Evolutionary conservation across 495 filamentous ascomycete genomes (phyloP), one percentile per base, ranked within the genome.

Genomic region (Filosporella fistucella): DNA sequence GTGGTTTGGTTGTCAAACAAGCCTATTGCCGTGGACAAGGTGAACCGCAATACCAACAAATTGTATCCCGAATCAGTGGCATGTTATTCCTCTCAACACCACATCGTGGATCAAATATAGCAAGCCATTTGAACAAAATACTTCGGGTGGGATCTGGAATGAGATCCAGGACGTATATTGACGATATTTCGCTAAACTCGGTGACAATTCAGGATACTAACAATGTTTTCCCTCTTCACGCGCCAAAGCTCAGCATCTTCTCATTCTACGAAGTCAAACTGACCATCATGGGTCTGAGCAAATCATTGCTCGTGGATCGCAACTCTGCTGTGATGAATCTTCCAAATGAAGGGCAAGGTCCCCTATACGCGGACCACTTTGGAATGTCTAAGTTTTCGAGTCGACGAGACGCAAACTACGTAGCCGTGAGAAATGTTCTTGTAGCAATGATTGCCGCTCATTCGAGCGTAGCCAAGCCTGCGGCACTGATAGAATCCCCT

Each of bases 21-120:
- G 48, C 48, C 16, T 68, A 67, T 47, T 42, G 74, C 4, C 61
- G 60, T 7, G 70, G 63, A 18, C 61, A 63, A 35, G 59, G 65
- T 21, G 68, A 76, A 24, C 45, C 44, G 0, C 51, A 48, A 7
- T 66, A 55, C n/a, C 45, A 54, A 12, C 47, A 59, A 12, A 18
- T 71, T 14, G 47, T 53, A 10, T 39, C 30, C 7, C 32, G 25
- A 21, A 32, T 77, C 23, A 63, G 68, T n/a, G 59, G 64, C 1
- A 67, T 79, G 1, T 65, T 68, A 50, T 80, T 78, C 57, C 52
- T 78, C 1, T 68, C 61, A 0, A 77, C 73, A 4, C 76, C 76
- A 4, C 74, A 78, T 47, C 52, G 68, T 17, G 76, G 75, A 3
- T 64, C 72, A 1, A 61, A 77, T 43, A 52, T 64, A 30, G 75